These are phyloP conservation scores for Dalbergia cultrata DNA, from an alignment of 306 rosid species.

Conservation along the genomic window DNA sequence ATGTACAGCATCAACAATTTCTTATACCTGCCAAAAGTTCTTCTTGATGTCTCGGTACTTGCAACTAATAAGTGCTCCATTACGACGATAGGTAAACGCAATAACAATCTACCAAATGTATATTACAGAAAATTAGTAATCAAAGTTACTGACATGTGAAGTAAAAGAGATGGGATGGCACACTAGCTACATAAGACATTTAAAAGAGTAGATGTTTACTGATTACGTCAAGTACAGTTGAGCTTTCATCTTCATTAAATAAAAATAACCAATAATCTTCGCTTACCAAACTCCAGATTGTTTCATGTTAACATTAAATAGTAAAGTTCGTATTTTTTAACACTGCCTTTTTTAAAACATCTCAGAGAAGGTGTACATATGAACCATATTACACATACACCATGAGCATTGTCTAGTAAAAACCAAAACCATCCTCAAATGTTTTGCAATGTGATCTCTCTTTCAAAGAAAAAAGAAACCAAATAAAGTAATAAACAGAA, in stretches of 20 bases:
- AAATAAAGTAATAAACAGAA: constrained; percentile 9
- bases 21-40: constrained; percentile 90
- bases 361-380: background rate
- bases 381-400: background rate
- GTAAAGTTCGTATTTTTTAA: background rate
- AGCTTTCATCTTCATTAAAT: constrained; percentile 6
- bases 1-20: constrained; percentile 34
- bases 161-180: constrained; percentile 15
- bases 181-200: constrained; percentile 29
- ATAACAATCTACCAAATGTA: constrained; percentile 65
- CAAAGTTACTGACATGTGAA: constrained; percentile 21
- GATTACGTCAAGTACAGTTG: constrained; percentile 7
- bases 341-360: background rate
- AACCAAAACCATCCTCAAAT: constrained; percentile 12
- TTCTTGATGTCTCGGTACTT: constrained; percentile 88
- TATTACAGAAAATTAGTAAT: constrained; percentile 46
- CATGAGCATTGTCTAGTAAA: constrained; percentile 24
- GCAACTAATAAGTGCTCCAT: constrained; percentile 78
- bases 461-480: constrained; percentile 16
- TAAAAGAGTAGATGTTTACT: constrained; percentile 27
- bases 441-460: constrained; percentile 1
- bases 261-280: constrained; percentile 21
- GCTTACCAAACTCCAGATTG: background rate
- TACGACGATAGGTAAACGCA: constrained; percentile 80
- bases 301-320: constrained; percentile 26